These are phyloP conservation scores for Pyracantha coccinea DNA, from an alignment of 331 rosid species.

Conservation along the genomic window DNA sequence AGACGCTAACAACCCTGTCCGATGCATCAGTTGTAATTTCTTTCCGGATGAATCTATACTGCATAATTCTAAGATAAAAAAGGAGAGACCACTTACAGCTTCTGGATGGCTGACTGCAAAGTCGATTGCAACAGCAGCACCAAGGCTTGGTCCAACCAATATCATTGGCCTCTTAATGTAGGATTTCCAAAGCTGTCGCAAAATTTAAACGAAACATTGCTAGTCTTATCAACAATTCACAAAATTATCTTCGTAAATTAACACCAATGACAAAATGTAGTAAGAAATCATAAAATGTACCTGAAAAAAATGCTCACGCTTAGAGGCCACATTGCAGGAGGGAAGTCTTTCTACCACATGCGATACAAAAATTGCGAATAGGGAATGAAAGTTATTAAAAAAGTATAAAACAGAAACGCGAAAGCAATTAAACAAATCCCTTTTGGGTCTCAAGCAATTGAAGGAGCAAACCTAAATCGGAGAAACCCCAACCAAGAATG, in stretches of 20 bases:
- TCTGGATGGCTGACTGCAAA: conserved; percentile 82
- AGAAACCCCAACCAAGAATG: conserved; percentile 98
- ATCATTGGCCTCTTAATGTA: conserved; percentile 74
- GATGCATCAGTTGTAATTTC: neutral
- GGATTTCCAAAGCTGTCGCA: conserved; percentile 72
- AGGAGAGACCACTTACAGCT: conserved; percentile 50
- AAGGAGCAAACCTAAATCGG: conserved; percentile 57
- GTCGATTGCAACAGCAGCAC: conserved; percentile 95
- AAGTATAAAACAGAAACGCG: neutral
- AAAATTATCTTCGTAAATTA: neutral
- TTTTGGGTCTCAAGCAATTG: neutral
- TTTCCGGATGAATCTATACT: neutral
- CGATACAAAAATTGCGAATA: conserved; percentile 2
- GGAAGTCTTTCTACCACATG: too few species aligned
- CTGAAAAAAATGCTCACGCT: conserved; percentile 87
- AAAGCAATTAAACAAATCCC: conserved; percentile 14
- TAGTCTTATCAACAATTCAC: conserved; percentile 2
- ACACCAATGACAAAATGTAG: neutral
- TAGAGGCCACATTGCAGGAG: conserved; percentile 49
- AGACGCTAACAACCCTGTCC: neutral
- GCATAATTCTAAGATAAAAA: conserved; percentile 16
- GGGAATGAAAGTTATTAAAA: conserved; percentile 18
- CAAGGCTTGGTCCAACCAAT: conserved; percentile 94
- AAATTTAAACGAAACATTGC: conserved; percentile 14
- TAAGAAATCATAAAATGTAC: conserved; percentile 24